These are phyloP conservation scores for Clavispora asparagi DNA, from an alignment of 805 yeast species.

Conservation along the genomic window DNA sequence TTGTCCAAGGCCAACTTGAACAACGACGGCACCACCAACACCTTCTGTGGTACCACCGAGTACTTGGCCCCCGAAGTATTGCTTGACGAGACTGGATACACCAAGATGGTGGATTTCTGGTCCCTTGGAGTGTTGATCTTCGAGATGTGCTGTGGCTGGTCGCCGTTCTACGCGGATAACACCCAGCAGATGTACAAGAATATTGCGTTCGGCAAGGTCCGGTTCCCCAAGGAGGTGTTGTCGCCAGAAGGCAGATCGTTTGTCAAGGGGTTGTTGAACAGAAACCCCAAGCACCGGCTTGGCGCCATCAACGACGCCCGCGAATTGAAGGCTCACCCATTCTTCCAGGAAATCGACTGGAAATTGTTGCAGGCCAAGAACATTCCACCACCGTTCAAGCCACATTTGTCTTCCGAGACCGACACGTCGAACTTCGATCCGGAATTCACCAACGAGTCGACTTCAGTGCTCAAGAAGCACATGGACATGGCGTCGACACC, in stretches of 20 bases:
- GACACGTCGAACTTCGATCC: constrained; percentile 98
- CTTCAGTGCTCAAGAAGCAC: constrained; percentile 70
- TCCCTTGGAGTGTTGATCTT: constrained; percentile 93
- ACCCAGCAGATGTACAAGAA: constrained; percentile 99
- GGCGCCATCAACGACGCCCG: constrained; percentile 91
- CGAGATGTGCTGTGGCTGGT: constrained; percentile 99
- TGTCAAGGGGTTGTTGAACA: constrained; percentile 89
- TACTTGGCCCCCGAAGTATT: constrained; percentile 96
- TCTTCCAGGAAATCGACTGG: constrained; percentile 92
- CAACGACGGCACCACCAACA: constrained; percentile 85
- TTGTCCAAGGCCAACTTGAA: constrained; percentile 88
- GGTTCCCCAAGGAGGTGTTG: constrained; percentile 93
- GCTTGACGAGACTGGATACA: constrained; percentile 92
- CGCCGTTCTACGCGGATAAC: constrained; percentile 96
- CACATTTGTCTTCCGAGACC: constrained; percentile 83
- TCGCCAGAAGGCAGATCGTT: constrained; percentile 91
- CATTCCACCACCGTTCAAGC: constrained; percentile 95
- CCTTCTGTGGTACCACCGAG: constrained; percentile 98
- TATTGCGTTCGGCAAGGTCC: constrained; percentile 96
- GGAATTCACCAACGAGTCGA: constrained; percentile 89
- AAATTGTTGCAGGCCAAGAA: constrained; percentile 66
- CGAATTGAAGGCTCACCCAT: constrained; percentile 87
- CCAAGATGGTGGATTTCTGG: constrained; percentile 99
- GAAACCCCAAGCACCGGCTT: constrained; percentile 92
- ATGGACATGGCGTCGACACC: constrained; percentile 71